These are phyloP conservation scores for Thozetella sp. DNA, from an alignment of 495 filamentous ascomycete genomes.

Conservation along the genomic window DNA sequence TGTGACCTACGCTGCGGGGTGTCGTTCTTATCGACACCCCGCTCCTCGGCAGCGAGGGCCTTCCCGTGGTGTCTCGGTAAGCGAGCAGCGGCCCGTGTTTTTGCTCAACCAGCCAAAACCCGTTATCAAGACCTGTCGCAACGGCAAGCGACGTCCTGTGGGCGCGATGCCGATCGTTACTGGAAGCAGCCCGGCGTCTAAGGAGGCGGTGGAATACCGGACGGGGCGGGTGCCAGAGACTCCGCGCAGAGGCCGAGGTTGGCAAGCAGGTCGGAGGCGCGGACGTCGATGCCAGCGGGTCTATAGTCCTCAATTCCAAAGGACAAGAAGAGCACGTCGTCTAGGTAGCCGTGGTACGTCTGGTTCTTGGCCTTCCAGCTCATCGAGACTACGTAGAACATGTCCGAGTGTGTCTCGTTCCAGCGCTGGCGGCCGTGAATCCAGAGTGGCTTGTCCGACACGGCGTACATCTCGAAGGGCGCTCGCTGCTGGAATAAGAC, in stretches of 20 bases:
- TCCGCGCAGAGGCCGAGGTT: constrained; percentile 34
- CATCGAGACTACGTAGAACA: constrained; percentile 54
- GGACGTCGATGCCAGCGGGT: constrained; percentile 45
- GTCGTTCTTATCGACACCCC: background rate
- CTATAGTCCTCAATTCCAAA: constrained; percentile 52
- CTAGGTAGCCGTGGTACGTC: constrained; percentile 50
- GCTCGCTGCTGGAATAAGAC: constrained; percentile 43
- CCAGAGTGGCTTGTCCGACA: constrained; percentile 53
- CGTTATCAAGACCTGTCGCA: background rate
- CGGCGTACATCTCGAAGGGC: constrained; percentile 49
- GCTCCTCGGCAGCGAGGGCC: background rate
- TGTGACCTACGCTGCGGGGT: background rate
- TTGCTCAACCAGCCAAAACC: background rate
- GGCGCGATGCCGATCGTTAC: too few relatives aligned
- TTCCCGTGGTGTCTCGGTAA: background rate
- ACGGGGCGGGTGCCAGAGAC: background rate
- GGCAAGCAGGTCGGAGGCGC: constrained; percentile 43
- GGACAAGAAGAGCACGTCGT: constrained; percentile 48
- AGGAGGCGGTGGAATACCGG: background rate
- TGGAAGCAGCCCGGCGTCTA: background rate
- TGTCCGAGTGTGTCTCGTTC: constrained; percentile 34
- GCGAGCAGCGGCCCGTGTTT: background rate
- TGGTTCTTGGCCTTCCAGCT: constrained; percentile 45
- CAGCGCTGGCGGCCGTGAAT: constrained; percentile 40
- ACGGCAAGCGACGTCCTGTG: too few relatives aligned